These are phyloP conservation scores for Fomitopsis palustris DNA, from an alignment of 1,284 basidiomycete species.

Conservation along the genomic window DNA sequence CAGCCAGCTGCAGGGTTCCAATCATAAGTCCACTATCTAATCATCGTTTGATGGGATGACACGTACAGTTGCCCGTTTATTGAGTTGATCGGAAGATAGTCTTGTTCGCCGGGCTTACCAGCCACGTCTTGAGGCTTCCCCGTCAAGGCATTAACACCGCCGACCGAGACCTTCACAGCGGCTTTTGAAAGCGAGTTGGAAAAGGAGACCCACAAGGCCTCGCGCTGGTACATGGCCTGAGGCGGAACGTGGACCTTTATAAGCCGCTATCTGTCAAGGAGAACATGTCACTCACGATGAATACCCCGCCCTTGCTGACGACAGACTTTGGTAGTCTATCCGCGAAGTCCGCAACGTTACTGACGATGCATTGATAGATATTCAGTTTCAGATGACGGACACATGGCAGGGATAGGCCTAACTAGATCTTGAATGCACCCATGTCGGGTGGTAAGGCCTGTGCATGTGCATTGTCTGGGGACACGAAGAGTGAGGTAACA, in stretches of 20 bases:
- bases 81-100: constrained; percentile 7
- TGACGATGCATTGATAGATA: neutral
- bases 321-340: constrained; percentile 1
- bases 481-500: neutral
- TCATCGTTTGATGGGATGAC: neutral
- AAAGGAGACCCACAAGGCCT: constrained; percentile 13
- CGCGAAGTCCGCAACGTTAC: constrained; percentile 3
- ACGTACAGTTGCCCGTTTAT: constrained; percentile 6
- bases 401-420: neutral
- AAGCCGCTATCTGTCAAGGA: neutral
- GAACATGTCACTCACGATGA: neutral
- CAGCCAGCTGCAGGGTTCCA: neutral
- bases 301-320: constrained; percentile 2
- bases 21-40: neutral
- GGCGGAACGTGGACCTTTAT: too few relatives aligned
- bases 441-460: constrained; percentile 5
- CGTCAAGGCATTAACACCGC: constrained; percentile 12
- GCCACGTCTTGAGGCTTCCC: neutral
- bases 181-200: neutral
- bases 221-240: constrained; percentile 10
- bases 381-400: neutral
- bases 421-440: constrained; percentile 1
- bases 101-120: neutral
- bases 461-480: constrained; percentile 2
- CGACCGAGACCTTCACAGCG: constrained; percentile 12